phyloP scores from a whole-genome alignment of 1,139 yeast genomes.

The Diutina siamensis region DNA sequence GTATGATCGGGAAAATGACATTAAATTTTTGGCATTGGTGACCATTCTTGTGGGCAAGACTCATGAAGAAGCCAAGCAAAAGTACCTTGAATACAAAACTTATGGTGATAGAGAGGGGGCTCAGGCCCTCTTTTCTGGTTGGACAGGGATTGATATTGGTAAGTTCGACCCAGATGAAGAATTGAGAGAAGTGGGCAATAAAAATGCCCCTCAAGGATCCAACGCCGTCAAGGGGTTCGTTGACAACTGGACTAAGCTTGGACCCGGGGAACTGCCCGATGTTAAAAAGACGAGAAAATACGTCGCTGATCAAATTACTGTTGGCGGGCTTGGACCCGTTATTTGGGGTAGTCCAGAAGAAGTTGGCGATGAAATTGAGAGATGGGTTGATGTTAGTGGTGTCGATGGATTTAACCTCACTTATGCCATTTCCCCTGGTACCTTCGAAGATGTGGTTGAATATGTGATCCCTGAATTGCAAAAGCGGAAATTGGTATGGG shows the following conservation, averaged over 20 bases:
- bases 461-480: conserved; percentile 22
- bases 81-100: conserved; percentile 18
- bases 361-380: conserved; percentile 20
- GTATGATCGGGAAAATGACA: conserved; percentile 22
- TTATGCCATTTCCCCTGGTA: conserved; percentile 20
- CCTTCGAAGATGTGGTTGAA: conserved; percentile 22
- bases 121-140: conserved; percentile 26
- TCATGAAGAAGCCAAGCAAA: conserved; percentile 23
- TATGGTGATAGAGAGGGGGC: conserved; percentile 30
- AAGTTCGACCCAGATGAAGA: conserved; percentile 20
- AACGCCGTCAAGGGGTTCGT: conserved; percentile 22
- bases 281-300: conserved; percentile 18
- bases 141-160: conserved; percentile 26
- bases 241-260: conserved; percentile 20
- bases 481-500: conserved; percentile 20
- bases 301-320: conserved; percentile 18
- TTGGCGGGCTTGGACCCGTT: conserved; percentile 21
- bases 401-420: conserved; percentile 26
- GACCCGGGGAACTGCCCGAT: conserved; percentile 17
- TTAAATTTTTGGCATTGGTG: conserved; percentile 23
- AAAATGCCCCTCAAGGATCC: conserved; percentile 7
- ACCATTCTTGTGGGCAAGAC: conserved; percentile 25
- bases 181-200: conserved; percentile 15
- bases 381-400: conserved; percentile 20
- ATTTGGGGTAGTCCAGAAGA: conserved; percentile 17